Evolutionary conservation across 2,329 filamentous ascomycete species (phyloP).

Genomic region (Elsinoe ampelina): DNA sequence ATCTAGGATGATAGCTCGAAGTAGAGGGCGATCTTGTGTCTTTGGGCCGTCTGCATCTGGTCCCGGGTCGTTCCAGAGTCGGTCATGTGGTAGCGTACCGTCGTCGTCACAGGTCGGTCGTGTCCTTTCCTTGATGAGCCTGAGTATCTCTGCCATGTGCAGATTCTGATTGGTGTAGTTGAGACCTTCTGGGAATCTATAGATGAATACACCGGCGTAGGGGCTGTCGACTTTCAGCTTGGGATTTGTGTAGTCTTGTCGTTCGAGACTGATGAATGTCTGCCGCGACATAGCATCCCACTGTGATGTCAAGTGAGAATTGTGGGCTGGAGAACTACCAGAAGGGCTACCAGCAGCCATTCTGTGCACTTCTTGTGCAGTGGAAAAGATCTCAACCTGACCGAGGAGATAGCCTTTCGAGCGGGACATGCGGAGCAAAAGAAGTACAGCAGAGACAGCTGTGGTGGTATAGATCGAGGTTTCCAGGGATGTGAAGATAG

Average conservation of each 20-base stretch:
- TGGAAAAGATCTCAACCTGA: constrained; percentile 70
- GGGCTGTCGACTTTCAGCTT: constrained; percentile 68
- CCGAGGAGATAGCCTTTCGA: constrained; percentile 78
- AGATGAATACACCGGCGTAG: constrained; percentile 89
- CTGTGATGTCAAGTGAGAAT: constrained; percentile 28
- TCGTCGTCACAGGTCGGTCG: constrained; percentile 63
- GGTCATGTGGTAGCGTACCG: constrained; percentile 54
- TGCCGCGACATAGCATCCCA: constrained; percentile 53
- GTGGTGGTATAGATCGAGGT: constrained; percentile 88
- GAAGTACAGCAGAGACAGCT: constrained; percentile 61
- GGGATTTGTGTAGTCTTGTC: constrained; percentile 85
- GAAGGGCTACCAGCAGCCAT: constrained; percentile 62
- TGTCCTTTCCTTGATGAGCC: constrained; percentile 47
- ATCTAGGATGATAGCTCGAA: constrained; percentile 87
- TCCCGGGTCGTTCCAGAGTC: constrained; percentile 92
- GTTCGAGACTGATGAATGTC: constrained; percentile 78
- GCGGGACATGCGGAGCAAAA: constrained; percentile 75
- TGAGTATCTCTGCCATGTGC: constrained; percentile 61
- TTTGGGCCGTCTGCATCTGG: constrained; percentile 19
- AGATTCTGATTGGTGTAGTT: constrained; percentile 91
- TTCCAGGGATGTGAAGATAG: constrained; percentile 80
- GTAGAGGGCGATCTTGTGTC: constrained; percentile 51
- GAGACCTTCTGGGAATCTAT: constrained; percentile 87
- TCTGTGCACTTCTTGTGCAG: constrained; percentile 40
- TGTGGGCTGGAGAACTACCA: constrained; percentile 48